Evolutionary conservation across 352 stramenopile species (phyloP), one percentile per base, ranked within the genome.

Genomic region (Peronospora destructor): DNA sequence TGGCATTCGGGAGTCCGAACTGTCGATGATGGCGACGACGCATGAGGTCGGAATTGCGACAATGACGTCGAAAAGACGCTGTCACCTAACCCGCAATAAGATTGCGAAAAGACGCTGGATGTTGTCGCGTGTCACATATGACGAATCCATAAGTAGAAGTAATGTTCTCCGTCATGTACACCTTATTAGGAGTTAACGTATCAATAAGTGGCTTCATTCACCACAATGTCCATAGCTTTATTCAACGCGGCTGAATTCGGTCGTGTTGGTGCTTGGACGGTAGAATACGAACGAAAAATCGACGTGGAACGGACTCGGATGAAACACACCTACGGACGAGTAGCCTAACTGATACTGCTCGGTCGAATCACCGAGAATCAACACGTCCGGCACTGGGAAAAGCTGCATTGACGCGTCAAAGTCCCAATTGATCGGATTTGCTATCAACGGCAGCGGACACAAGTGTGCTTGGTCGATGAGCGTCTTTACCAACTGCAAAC

Each of bases 391-490:
- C 41, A 91, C 65, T 1, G 94, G 94, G 62, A 97, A 97, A 12
- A 98, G 71, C 45, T 92, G 79, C 34, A 98, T 58, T 4, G 87
- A 76, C 33, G 90, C 79, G 65, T 98, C 91, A 53, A 92, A 97
- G 17, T 91, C 84, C 90, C 91, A 97, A 59, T 95, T 95, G 52
- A 97, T 94, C n/a, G 94, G 91, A 50, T 76, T 79, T 19, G 75
- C 70, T 49, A 89, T 78, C 11, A 96, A 57, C 28, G 87, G 85
- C 29, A 97, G 63, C 6, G 94, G 94, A 52, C 78, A 94, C 53
- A 98, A 66, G 53, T 98, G 92, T 11, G 84, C 86, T 73, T 98
- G 91, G 57, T 97, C 87, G 33, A 98, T 82, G 9, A 97, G 47
- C 47, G 86, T 89, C 66, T 87, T 82, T 64, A 83, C 69, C 71